Evolutionary conservation across 805 yeast species (phyloP).

Genomic region (Candida schatavii): DNA sequence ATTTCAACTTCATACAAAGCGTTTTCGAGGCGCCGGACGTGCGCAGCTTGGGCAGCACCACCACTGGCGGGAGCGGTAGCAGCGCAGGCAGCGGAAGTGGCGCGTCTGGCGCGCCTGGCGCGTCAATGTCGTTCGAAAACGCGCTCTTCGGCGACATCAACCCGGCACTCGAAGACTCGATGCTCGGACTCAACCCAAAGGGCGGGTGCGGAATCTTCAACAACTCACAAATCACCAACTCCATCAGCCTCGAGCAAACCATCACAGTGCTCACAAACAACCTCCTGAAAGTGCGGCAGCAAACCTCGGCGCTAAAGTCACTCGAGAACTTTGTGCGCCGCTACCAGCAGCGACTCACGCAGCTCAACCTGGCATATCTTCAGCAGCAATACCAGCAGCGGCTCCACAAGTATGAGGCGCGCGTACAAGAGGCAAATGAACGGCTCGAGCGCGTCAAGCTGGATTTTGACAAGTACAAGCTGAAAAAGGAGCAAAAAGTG

Average conservation of each 20-base stretch:
- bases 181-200: slow-evolving; percentile 47
- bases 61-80: slow-evolving; percentile 8
- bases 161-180: slow-evolving; percentile 46
- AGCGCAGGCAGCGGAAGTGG: slow-evolving; percentile 5
- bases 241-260: slow-evolving; percentile 53
- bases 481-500: slow-evolving; percentile 1
- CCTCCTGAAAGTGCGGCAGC: slow-evolving; percentile 56
- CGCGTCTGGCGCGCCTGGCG: slow-evolving; percentile 2
- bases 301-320: slow-evolving; percentile 52
- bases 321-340: slow-evolving; percentile 53
- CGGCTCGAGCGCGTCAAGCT: slow-evolving; percentile 14
- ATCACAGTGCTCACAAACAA: slow-evolving; percentile 54
- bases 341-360: slow-evolving; percentile 35
- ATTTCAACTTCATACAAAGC: slow-evolving; percentile 21
- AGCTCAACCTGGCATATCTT: slow-evolving; percentile 23
- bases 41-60: slow-evolving; percentile 1
- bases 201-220: slow-evolving; percentile 54
- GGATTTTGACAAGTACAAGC: slow-evolving; percentile 9
- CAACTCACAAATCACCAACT: slow-evolving; percentile 57
- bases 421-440: slow-evolving; percentile 15
- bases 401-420: slow-evolving; percentile 10
- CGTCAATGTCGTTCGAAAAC: slow-evolving; percentile 42
- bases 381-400: slow-evolving; percentile 15
- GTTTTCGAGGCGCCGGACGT: slow-evolving; percentile 15
- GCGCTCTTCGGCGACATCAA: slow-evolving; percentile 64